These are phyloP conservation scores for Capronia coronata DNA, from an alignment of 2,329 filamentous ascomycete genomes.

Conservation along the genomic window DNA sequence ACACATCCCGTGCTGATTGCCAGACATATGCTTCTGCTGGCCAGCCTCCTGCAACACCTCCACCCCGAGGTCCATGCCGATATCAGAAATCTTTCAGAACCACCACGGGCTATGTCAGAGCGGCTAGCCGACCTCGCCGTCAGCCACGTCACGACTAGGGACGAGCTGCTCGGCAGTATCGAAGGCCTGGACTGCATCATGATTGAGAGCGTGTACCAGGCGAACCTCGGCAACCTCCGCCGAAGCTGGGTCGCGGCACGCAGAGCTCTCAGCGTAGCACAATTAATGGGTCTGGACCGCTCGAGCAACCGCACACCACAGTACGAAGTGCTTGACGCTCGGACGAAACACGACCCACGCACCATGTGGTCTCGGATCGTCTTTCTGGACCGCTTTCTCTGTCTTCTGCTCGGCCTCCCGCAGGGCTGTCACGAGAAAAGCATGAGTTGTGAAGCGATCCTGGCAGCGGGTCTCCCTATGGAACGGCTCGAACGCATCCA, in stretches of 20 bases:
- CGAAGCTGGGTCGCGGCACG: conserved; percentile 37
- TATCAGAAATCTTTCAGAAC: neutral
- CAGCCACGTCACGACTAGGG: conserved; percentile 34
- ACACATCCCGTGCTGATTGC: conserved; percentile 7
- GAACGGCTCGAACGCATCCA: neutral
- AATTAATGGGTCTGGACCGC: conserved; percentile 40
- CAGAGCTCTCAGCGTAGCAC: conserved; percentile 37
- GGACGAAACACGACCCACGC: conserved; percentile 20
- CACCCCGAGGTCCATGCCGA: neutral
- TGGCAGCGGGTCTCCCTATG: neutral
- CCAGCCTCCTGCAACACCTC: neutral
- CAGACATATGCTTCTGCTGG: conserved; percentile 5
- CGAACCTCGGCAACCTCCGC: conserved; percentile 37
- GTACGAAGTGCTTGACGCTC: conserved; percentile 6
- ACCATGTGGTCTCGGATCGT: conserved; percentile 39
- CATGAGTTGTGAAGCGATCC: neutral
- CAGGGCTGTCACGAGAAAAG: conserved; percentile 27
- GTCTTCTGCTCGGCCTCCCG: conserved; percentile 39
- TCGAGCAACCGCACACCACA: conserved; percentile 13
- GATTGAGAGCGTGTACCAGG: conserved; percentile 37
- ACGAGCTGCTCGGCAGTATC: conserved; percentile 34
- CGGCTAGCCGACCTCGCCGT: conserved; percentile 31
- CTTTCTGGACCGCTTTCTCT: conserved; percentile 36
- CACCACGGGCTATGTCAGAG: conserved; percentile 28
- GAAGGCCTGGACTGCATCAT: conserved; percentile 42